Percentiles rank a stretch among this genome's conserved stretches.
Conservation (phyloP, 2,329 filamentous ascomycete genomes). For the Fusarium mundagurra region DNA sequence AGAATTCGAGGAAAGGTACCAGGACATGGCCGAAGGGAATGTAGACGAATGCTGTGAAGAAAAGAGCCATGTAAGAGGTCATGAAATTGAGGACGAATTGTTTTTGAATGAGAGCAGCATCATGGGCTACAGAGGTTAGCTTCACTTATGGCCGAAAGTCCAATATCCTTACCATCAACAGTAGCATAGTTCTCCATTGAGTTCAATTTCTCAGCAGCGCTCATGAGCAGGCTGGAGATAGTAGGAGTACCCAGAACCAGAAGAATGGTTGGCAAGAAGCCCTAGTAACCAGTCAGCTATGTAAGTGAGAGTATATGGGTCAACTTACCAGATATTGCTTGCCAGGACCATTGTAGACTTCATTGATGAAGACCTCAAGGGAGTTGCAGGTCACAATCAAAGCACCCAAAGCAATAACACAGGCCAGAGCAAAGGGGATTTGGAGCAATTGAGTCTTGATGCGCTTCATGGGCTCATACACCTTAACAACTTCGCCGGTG, state of each 20-base stretch:
- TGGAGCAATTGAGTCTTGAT: constrained; percentile 81
- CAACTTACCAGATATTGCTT: constrained; percentile 79
- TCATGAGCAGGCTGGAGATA: constrained; percentile 78
- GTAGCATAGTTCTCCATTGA: constrained; percentile 94
- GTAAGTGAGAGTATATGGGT: not conserved
- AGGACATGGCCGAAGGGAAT: constrained; percentile 89
- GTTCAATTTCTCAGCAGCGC: constrained; percentile 79
- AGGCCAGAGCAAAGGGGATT: constrained; percentile 83
- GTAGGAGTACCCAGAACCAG: constrained; percentile 85
- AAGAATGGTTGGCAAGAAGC: constrained; percentile 88
- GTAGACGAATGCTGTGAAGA: constrained; percentile 93
- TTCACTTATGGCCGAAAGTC: constrained; percentile 1
- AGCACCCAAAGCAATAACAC: constrained; percentile 76
- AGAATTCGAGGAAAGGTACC: constrained; percentile 86
- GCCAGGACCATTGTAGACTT: constrained; percentile 89
- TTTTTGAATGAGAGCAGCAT: constrained; percentile 87
- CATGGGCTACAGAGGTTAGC: constrained; percentile 65
- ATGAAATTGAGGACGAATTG: constrained; percentile 97
- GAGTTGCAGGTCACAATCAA: constrained; percentile 89
- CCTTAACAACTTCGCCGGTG: constrained; percentile 79
- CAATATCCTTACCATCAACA: constrained; percentile 64
- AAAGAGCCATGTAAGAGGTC: constrained; percentile 91
- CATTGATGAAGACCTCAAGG: constrained; percentile 94
- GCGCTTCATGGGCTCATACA: constrained; percentile 81
- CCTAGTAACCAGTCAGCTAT: constrained; percentile 56